Evolutionary conservation across 257 asterid genomes (phyloP).

Genomic region (Echites panduratus): DNA sequence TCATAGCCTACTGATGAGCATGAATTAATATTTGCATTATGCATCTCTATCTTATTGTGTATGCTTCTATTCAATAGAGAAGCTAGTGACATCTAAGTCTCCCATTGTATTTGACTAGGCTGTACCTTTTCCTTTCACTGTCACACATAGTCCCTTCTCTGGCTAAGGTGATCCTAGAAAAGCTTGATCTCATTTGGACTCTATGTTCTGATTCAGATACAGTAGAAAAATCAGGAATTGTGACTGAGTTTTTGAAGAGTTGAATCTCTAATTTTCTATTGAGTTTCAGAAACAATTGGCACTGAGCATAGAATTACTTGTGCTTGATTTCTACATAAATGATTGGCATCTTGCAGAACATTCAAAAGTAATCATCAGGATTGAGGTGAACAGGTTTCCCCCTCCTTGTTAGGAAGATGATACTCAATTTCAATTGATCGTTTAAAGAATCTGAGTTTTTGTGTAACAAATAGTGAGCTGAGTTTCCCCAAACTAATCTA

Average conservation of each 20-base stretch:
- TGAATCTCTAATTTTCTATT: neutral
- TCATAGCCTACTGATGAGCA: slow-evolving; percentile 8
- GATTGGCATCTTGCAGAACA: neutral
- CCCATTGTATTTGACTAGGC: neutral
- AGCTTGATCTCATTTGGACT: neutral
- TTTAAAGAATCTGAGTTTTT: neutral
- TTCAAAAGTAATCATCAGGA: neutral
- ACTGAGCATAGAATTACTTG: slow-evolving; percentile 3
- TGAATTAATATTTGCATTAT: neutral
- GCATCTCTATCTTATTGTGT: slow-evolving; percentile 1
- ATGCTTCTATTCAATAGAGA: neutral
- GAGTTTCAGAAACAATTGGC: neutral
- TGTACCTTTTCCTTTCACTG: neutral
- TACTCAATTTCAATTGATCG: neutral
- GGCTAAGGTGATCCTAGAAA: neutral
- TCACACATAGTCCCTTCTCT: neutral
- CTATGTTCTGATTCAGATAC: neutral
- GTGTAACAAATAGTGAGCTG: neutral
- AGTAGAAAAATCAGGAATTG: neutral
- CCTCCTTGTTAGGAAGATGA: neutral
- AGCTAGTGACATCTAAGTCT: neutral
- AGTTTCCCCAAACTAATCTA: neutral
- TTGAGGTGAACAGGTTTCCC: neutral
- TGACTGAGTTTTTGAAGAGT: neutral
- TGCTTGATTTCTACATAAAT: neutral